Conservation (phyloP, 2,329 filamentous ascomycete species). For the Cadophora gregata region DNA sequence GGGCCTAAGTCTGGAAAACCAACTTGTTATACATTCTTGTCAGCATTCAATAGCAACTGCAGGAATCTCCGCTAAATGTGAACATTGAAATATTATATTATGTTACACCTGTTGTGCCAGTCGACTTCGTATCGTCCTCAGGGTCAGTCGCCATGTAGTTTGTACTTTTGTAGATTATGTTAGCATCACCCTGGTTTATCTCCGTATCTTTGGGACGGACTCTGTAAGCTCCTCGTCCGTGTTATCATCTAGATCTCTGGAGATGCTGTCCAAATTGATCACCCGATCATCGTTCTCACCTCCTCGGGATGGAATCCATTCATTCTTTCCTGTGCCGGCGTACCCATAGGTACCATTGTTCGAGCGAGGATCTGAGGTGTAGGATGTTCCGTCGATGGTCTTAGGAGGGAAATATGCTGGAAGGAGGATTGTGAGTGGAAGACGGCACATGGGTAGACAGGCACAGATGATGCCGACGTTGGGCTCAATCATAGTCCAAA, state of each 20-base stretch:
- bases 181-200: no score
- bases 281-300: slow-evolving; percentile 18
- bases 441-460: slow-evolving; percentile 47
- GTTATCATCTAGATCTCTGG: slow-evolving; percentile 15
- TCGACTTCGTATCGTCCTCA: neutral
- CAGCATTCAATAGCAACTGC: no score
- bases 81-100: no score
- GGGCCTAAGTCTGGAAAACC: no score
- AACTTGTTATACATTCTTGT: no score
- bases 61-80: no score
- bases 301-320: slow-evolving; percentile 25
- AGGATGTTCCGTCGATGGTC: slow-evolving; percentile 3
- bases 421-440: slow-evolving; percentile 40
- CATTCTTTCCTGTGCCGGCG: slow-evolving; percentile 24
- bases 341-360: slow-evolving; percentile 20
- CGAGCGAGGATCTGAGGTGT: neutral
- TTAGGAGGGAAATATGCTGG: slow-evolving; percentile 33
- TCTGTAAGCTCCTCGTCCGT: slow-evolving; percentile 29
- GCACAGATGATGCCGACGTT: slow-evolving; percentile 48
- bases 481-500: slow-evolving; percentile 48
- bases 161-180: neutral
- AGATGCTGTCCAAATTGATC: slow-evolving; percentile 6
- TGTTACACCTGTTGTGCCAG: neutral
- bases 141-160: neutral
- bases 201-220: neutral